phyloP scores from a whole-genome alignment of 208 protist genomes.

The Histomonas meleagridis region DNA sequence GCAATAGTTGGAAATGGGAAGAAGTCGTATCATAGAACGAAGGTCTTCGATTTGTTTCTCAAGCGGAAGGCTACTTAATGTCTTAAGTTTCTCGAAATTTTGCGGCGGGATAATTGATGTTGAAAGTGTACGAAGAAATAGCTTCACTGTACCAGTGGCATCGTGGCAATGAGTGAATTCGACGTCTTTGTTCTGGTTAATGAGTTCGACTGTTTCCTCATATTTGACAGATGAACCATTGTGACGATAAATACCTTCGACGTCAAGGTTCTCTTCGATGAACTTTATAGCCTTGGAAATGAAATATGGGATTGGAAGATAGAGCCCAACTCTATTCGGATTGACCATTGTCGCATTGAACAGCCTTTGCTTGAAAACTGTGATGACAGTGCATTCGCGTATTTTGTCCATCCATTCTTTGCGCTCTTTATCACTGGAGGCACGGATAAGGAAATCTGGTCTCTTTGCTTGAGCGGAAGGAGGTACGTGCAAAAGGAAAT shows the following conservation, averaged over 20 bases:
- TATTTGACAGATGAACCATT: not conserved
- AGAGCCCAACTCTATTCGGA: not conserved
- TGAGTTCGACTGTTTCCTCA: not conserved
- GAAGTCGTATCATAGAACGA: not conserved
- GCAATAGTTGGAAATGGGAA: not conserved
- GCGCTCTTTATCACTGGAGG: not conserved
- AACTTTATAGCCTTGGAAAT: not conserved
- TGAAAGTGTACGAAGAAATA: not conserved
- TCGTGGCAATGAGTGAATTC: not conserved
- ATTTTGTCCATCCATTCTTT: not conserved
- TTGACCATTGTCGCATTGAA: not conserved
- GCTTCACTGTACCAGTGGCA: not conserved
- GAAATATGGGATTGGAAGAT: constrained; percentile 16
- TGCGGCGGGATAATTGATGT: not conserved
- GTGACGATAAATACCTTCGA: not conserved
- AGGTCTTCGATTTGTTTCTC: not conserved
- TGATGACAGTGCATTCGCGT: not conserved
- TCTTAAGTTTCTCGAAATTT: not conserved
- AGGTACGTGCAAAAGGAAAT: not conserved
- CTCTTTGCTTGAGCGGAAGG: not conserved
- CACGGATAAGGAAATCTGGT: not conserved
- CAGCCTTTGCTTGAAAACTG: not conserved
- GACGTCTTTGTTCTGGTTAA: not conserved
- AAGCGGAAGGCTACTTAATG: too few species aligned
- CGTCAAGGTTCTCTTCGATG: not conserved